phyloP scores from a whole-genome alignment of 2,329 filamentous ascomycete species.

The Aphanocladium album region DNA sequence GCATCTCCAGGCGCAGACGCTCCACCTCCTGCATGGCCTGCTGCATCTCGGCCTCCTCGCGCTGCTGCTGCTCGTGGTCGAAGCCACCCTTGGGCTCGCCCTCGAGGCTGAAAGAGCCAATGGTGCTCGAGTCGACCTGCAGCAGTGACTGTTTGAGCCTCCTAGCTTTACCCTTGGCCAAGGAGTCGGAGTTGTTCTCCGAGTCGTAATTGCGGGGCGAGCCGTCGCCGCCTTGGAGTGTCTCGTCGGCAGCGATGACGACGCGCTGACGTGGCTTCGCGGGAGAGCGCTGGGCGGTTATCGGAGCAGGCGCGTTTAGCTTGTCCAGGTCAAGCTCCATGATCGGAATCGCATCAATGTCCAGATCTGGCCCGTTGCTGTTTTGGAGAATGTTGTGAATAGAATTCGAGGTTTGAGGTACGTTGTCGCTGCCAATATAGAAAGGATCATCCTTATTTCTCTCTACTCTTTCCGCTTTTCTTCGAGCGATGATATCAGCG shows the following conservation, averaged over 20 bases:
- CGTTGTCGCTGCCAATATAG: slow-evolving; percentile 65
- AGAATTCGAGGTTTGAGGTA: slow-evolving; percentile 64
- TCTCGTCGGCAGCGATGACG: slow-evolving; percentile 69
- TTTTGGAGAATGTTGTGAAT: slow-evolving; percentile 71
- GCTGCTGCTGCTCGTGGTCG: slow-evolving; percentile 62
- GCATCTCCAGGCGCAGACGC: slow-evolving; percentile 81
- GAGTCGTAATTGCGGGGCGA: slow-evolving; percentile 47
- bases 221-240: slow-evolving; percentile 51
- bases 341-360: slow-evolving; percentile 93
- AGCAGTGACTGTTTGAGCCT: slow-evolving; percentile 62
- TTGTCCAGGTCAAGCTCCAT: slow-evolving; percentile 81
- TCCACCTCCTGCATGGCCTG: slow-evolving; percentile 87
- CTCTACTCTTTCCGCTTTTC: slow-evolving; percentile 72
- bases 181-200: slow-evolving; percentile 45
- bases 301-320: slow-evolving; percentile 26
- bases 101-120: slow-evolving; percentile 68
- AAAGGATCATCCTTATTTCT: slow-evolving; percentile 91
- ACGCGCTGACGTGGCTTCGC: slow-evolving; percentile 54
- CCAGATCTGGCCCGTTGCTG: slow-evolving; percentile 71
- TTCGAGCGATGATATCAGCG: slow-evolving; percentile 65
- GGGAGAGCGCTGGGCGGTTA: slow-evolving; percentile 29
- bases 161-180: slow-evolving; percentile 43
- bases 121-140: slow-evolving; percentile 79
- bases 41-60: slow-evolving; percentile 83
- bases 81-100: slow-evolving; percentile 33